A percentile compares a stretch with the other conserved stretches of the same genome.
Conservation (phyloP, 2,329 filamentous ascomycete genomes). For the Pochonia chlamydosporia region DNA sequence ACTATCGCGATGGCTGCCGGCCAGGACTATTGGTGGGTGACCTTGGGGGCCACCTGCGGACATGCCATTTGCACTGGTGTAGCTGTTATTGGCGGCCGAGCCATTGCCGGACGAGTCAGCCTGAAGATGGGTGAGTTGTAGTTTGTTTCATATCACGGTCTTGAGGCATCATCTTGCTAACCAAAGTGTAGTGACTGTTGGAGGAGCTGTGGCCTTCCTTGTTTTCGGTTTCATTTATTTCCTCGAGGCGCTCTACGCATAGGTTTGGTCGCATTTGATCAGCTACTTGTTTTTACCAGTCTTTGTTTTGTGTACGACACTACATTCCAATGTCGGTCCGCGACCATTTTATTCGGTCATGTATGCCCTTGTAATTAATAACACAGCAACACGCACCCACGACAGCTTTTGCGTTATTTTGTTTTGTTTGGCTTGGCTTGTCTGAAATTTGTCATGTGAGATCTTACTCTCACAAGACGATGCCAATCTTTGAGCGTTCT, state of each 20-base stretch:
- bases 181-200: conserved; percentile 67
- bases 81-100: conserved; percentile 85
- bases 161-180: not conserved
- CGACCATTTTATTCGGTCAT: not conserved
- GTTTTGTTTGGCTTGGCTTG: too few relatives aligned
- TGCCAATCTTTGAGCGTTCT: not conserved
- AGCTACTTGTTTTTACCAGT: not conserved
- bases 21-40: conserved; percentile 99
- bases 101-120: conserved; percentile 89
- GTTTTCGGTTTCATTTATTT: conserved; percentile 90
- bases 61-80: conserved; percentile 87
- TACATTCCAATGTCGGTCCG: conserved; percentile 2
- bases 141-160: not conserved
- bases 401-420: not conserved
- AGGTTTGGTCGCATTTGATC: conserved; percentile 8
- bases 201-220: conserved; percentile 84
- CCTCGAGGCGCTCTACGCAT: conserved; percentile 66
- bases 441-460: not conserved
- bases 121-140: conserved; percentile 81
- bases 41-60: conserved; percentile 76
- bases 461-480: not conserved
- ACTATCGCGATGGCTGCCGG: conserved; percentile 98
- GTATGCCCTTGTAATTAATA: not conserved
- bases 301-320: not conserved
- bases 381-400: not conserved